Percentiles rank a stretch among this genome's conserved stretches.
phyloP scores from a whole-genome alignment of 2,329 filamentous ascomycete species.

The Pestalotiopsis sp. region DNA sequence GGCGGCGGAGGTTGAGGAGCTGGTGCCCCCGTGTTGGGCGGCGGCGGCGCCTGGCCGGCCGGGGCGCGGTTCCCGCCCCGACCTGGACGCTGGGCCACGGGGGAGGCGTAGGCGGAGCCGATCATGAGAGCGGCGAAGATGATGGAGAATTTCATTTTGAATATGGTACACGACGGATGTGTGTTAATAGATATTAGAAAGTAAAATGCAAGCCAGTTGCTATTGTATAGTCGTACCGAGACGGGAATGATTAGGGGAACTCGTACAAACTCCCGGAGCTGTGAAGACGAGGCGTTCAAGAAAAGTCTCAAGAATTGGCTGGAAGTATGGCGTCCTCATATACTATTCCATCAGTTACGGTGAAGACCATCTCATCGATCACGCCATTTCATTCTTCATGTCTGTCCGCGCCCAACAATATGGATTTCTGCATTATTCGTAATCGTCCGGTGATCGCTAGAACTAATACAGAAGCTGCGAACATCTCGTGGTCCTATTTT shows the following conservation, averaged over 20 bases:
- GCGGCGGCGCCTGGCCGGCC: not conserved
- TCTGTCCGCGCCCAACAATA: not conserved
- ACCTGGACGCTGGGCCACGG: not conserved
- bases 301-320: not conserved
- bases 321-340: not conserved
- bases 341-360: not conserved
- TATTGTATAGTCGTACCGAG: not conserved
- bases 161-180: not conserved
- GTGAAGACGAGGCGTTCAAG: not conserved
- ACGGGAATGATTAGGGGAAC: not conserved
- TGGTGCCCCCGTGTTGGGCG: not conserved
- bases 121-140: constrained; percentile 15
- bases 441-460: not conserved
- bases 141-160: constrained; percentile 19
- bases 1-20: not conserved
- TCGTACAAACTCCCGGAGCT: not conserved
- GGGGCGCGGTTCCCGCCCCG: not conserved
- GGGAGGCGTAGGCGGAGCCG: constrained; percentile 14
- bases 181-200: not conserved
- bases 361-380: not conserved
- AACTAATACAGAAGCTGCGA: not conserved
- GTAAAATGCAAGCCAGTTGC: not conserved
- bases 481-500: not conserved
- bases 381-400: not conserved
- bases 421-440: not conserved